Conservation (phyloP, 2,329 filamentous ascomycete genomes). For the Stagonosporopsis cucurbitacearum region DNA sequence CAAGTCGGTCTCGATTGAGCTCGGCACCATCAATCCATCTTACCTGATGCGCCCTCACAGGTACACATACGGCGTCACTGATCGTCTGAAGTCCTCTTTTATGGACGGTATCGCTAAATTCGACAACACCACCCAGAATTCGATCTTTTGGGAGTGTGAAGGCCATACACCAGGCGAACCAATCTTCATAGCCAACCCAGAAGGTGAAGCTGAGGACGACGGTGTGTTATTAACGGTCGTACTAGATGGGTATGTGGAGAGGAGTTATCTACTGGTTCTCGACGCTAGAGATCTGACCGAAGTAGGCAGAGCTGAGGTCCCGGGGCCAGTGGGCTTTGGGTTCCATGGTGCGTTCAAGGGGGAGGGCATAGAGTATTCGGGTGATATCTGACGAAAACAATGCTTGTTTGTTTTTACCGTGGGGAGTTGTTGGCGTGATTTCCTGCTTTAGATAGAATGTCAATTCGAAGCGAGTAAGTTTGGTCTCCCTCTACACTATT, state of each 20-base stretch:
- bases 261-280: conserved; percentile 70
- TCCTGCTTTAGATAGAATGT: too few species aligned
- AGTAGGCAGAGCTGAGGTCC: conserved; percentile 67
- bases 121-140: conserved; percentile 62
- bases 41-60: conserved; percentile 62
- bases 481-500: not conserved
- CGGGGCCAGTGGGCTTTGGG: conserved; percentile 66
- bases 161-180: conserved; percentile 73
- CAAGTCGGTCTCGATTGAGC: conserved; percentile 61
- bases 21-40: conserved; percentile 69
- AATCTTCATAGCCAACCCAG: conserved; percentile 67
- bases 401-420: too few species aligned
- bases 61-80: conserved; percentile 66
- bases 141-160: conserved; percentile 62
- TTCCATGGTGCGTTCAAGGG: conserved; percentile 67
- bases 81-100: conserved; percentile 65
- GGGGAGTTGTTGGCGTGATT: too few species aligned
- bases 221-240: conserved; percentile 69
- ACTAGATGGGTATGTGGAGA: conserved; percentile 64
- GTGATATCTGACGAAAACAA: conserved; percentile 16
- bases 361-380: conserved; percentile 21
- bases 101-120: conserved; percentile 71
- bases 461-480: too few species aligned
- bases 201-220: conserved; percentile 64
- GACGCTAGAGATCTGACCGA: conserved; percentile 69